phyloP scores from a whole-genome alignment of 331 rosid species.

The Acacia pycnantha region DNA sequence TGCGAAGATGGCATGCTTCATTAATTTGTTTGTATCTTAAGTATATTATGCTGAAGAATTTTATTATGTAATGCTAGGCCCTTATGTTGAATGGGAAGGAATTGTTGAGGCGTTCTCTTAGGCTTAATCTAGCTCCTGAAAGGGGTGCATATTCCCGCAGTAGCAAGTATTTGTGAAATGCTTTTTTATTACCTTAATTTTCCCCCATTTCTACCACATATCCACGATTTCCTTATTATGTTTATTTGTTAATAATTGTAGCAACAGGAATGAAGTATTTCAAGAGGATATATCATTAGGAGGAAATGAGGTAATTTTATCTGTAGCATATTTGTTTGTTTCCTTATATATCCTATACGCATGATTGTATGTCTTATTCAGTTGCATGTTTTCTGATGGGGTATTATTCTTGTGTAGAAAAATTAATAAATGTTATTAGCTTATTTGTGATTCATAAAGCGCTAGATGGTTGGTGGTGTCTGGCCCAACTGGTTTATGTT shows the following conservation, averaged over 20 bases:
- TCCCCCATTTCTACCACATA: not conserved
- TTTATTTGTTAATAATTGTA: not conserved
- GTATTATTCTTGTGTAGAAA: not conserved
- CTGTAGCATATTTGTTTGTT: not conserved
- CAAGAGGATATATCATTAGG: slow-evolving; percentile 33
- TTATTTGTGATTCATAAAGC: not conserved
- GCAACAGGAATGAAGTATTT: slow-evolving; percentile 29
- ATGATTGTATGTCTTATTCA: not conserved
- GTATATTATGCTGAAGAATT: not conserved
- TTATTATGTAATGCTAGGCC: slow-evolving; percentile 38
- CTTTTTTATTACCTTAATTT: not conserved
- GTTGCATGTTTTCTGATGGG: not conserved
- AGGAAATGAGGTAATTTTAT: slow-evolving; percentile 51
- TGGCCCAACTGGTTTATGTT: not conserved
- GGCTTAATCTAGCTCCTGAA: slow-evolving; percentile 60
- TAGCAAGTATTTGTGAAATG: slow-evolving; percentile 23
- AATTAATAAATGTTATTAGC: slow-evolving; percentile 4
- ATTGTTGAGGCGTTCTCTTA: slow-evolving; percentile 42
- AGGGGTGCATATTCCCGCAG: slow-evolving; percentile 52
- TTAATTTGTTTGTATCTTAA: not conserved
- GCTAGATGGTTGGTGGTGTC: slow-evolving; percentile 2
- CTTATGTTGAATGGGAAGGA: slow-evolving; percentile 41
- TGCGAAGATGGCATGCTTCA: not conserved
- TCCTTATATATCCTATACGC: not conserved
- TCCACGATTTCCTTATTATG: not conserved